Conservation (phyloP, 257 asterid species). For the Jaltomata sinuosa region DNA sequence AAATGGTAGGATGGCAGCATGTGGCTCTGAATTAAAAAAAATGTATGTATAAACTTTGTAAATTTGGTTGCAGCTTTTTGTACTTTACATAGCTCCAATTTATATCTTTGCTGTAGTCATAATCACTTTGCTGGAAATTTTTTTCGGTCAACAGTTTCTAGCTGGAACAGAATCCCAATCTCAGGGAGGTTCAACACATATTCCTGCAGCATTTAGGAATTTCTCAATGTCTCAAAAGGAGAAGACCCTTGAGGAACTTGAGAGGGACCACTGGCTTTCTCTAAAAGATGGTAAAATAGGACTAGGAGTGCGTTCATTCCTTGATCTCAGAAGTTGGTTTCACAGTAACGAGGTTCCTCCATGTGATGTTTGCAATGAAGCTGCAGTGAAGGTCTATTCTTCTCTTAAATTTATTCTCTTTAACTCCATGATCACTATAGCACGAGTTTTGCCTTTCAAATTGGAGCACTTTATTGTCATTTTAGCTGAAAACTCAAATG, state of each 20-base stretch:
- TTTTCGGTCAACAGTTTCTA: conserved; percentile 26
- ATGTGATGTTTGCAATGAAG: conserved; percentile 92
- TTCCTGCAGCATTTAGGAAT: conserved; percentile 65
- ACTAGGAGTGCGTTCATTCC: conserved; percentile 79
- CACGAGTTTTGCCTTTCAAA: neutral
- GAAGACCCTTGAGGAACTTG: conserved; percentile 60
- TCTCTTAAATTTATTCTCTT: neutral
- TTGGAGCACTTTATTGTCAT: neutral
- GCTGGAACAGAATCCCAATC: conserved; percentile 42
- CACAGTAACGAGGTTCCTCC: conserved; percentile 64
- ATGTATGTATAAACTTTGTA: neutral
- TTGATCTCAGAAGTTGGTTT: conserved; percentile 93
- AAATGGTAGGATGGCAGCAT: neutral
- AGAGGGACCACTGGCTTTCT: conserved; percentile 78
- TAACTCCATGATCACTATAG: neutral
- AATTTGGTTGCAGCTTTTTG: neutral
- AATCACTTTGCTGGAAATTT: neutral
- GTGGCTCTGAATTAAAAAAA: neutral
- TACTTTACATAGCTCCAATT: neutral
- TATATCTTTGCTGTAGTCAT: neutral
- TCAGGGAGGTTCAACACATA: conserved; percentile 40
- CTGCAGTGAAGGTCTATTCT: conserved; percentile 70
- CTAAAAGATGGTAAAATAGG: conserved; percentile 56
- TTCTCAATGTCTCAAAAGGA: conserved; percentile 81
- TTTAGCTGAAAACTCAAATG: neutral